A percentile compares a stretch with the other conserved stretches of the same genome.
Evolutionary conservation across 208 protist species (phyloP).

Genomic region (Spongospora subterranea): DNA sequence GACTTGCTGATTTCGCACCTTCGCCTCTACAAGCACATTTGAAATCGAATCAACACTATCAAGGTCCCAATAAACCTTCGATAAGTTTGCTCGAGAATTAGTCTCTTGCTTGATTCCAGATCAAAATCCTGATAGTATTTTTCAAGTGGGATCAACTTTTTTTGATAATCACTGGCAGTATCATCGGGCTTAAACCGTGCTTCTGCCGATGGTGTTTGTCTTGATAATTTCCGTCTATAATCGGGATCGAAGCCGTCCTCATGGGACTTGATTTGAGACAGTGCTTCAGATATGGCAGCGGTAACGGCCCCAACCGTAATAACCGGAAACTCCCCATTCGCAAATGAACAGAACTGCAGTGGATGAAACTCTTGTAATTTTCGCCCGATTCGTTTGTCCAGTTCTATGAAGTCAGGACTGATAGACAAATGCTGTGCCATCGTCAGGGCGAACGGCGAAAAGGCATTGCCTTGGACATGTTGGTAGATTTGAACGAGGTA

Average conservation of each 20-base stretch:
- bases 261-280: neutral
- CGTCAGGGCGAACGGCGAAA: neutral
- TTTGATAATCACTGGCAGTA: neutral
- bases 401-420: neutral
- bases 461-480: neutral
- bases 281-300: neutral
- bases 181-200: neutral
- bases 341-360: neutral
- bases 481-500: neutral
- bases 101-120: neutral
- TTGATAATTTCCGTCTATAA: neutral
- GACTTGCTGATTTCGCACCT: neutral
- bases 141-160: neutral
- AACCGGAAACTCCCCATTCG: neutral
- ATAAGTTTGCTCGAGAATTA: neutral
- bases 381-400: neutral
- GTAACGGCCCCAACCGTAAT: neutral
- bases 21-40: neutral
- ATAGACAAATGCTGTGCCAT: neutral
- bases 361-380: neutral
- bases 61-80: neutral
- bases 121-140: constrained; percentile 9
- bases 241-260: neutral
- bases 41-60: neutral
- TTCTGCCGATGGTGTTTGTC: neutral